A percentile compares a stretch with the other conserved stretches of the same genome.
phyloP scores from a whole-genome alignment of 2,329 filamentous ascomycete species.

The Cytospora mali region DNA sequence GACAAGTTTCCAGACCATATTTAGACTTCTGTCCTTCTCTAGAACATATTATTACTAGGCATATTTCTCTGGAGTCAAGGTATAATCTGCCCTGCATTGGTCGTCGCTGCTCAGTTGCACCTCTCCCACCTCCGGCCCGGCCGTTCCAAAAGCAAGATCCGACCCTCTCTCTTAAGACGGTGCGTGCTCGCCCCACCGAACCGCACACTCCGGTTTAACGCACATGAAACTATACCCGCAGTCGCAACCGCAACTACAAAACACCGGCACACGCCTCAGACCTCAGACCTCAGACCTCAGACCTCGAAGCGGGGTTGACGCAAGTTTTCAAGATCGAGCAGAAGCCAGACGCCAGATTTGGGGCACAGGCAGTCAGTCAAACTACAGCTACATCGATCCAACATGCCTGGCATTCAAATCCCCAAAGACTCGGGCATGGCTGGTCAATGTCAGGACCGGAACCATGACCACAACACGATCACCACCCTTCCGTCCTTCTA shows the following conservation, averaged over 20 bases:
- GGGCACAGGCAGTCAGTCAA: not conserved
- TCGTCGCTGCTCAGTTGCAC: too few species aligned
- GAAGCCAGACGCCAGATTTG: not conserved
- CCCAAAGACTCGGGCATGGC: slow-evolving; percentile 14
- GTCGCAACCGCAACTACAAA: not conserved
- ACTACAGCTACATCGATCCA: not conserved
- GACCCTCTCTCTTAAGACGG: slow-evolving; percentile 17
- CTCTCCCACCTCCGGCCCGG: not conserved
- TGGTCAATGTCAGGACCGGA: slow-evolving; percentile 12
- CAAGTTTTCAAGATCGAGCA: not conserved
- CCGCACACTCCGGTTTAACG: slow-evolving; percentile 20
- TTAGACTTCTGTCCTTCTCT: too few species aligned
- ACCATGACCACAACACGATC: not conserved
- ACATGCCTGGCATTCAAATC: slow-evolving; percentile 11
- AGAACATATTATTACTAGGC: too few species aligned
- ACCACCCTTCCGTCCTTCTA: slow-evolving; percentile 36
- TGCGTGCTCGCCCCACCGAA: slow-evolving; percentile 19
- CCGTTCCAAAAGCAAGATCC: not conserved
- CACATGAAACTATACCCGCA: not conserved
- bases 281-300: slow-evolving; percentile 1
- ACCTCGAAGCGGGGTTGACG: not conserved
- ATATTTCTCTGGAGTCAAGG: too few species aligned
- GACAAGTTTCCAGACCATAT: not conserved
- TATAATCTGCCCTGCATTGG: too few species aligned
- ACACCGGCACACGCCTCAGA: not conserved